Conservation (phyloP, 805 yeast genomes). For the Hanseniaspora thailandica region DNA sequence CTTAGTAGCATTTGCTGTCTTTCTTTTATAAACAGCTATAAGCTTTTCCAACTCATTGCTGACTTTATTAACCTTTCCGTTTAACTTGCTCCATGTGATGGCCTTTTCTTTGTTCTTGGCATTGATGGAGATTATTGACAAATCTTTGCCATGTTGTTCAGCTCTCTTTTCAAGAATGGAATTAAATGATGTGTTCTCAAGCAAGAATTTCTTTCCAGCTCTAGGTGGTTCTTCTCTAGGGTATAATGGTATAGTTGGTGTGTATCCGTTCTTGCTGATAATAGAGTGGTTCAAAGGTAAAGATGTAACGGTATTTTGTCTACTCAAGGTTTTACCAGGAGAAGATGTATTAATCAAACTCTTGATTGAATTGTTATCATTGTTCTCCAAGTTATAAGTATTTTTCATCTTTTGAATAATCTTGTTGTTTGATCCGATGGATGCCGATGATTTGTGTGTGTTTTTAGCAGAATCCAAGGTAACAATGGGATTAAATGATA, state of each 20-base stretch:
- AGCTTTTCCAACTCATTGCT: slow-evolving; percentile 38
- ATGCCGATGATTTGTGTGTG: neutral
- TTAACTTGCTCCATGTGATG: slow-evolving; percentile 83
- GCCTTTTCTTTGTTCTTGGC: slow-evolving; percentile 68
- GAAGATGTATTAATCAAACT: neutral
- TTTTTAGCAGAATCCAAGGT: neutral
- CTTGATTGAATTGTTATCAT: neutral
- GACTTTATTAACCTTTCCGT: slow-evolving; percentile 70
- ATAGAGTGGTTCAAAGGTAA: slow-evolving; percentile 18
- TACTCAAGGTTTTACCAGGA: neutral
- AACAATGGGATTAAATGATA: slow-evolving; percentile 1
- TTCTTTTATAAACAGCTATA: neutral
- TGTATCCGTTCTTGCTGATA: slow-evolving; percentile 27
- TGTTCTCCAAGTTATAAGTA: slow-evolving; percentile 4
- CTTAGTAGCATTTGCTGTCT: slow-evolving; percentile 55
- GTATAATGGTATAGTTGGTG: slow-evolving; percentile 28
- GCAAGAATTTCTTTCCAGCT: slow-evolving; percentile 28
- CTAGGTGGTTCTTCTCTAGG: slow-evolving; percentile 50
- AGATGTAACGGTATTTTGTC: slow-evolving; percentile 19
- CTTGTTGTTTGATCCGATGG: neutral
- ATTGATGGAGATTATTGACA: slow-evolving; percentile 64
- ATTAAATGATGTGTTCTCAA: slow-evolving; percentile 44
- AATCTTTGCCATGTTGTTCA: slow-evolving; percentile 47
- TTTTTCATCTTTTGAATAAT: slow-evolving; percentile 1
- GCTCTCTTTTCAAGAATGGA: slow-evolving; percentile 66